phyloP scores from a whole-genome alignment of 306 rosid species.

The Lupinus albus region DNA sequence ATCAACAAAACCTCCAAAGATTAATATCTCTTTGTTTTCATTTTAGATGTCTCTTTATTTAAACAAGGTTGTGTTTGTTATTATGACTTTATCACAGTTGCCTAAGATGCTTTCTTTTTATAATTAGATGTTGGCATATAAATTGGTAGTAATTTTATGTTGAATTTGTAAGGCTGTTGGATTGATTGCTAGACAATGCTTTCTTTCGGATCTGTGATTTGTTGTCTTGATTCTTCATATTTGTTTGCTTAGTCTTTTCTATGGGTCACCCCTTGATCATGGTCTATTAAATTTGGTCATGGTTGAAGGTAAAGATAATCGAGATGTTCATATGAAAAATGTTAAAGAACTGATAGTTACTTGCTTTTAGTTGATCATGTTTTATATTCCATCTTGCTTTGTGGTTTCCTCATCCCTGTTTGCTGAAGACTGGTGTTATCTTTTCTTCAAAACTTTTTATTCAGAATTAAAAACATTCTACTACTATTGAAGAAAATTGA shows the following conservation, averaged over 20 bases:
- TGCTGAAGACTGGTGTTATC: no score
- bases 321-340: neutral
- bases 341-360: neutral
- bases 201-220: neutral
- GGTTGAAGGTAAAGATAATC: neutral
- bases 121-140: slow-evolving; percentile 38
- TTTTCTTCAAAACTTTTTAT: no score
- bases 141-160: slow-evolving; percentile 23
- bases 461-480: no score
- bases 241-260: slow-evolving; percentile 12
- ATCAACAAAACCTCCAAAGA: slow-evolving; percentile 96
- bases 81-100: slow-evolving; percentile 34
- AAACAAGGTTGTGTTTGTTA: slow-evolving; percentile 38
- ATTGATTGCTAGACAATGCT: slow-evolving; percentile 12
- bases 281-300: neutral
- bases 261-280: neutral
- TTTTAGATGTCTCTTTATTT: slow-evolving; percentile 27
- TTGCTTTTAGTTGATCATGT: no score
- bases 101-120: neutral
- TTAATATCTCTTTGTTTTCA: slow-evolving; percentile 28
- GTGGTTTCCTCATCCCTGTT: no score
- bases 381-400: no score
- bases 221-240: neutral
- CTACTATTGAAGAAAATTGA: no score
- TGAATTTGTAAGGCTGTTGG: slow-evolving; percentile 5